Evolutionary conservation across 192 early-diverging fungal genomes (phyloP), one percentile per base, ranked within the genome.

Genomic region (Pilobolus umbonatus): DNA sequence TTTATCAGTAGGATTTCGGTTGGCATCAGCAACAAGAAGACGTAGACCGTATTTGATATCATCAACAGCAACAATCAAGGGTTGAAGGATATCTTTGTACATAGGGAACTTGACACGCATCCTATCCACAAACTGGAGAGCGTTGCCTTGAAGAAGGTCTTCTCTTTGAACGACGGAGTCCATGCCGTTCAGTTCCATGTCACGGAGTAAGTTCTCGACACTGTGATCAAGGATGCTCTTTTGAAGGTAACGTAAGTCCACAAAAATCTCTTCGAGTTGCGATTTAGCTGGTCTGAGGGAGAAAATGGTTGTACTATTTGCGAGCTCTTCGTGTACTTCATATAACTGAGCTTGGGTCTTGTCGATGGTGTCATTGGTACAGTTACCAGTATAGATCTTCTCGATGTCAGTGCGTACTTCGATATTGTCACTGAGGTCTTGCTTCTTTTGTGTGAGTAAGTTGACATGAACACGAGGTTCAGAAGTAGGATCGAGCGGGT

Each of bases 401-500:
- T 89, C 86, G 35, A 90, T 80, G 2, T 62, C 40, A 15, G 63
- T 28, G 26, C 78, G 75, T 1, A 88, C 81, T 2, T 75, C 64
- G 12, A 93, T 80, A 36, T 88, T 82, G 4, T 77, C 73, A 14
- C 71, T 57, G 2, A 82, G 51, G 0, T 60, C 39, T 7, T 66
- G 59, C 12, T 80, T 67, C 42, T 87, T 83, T 48, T 75, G 60
- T 35, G 75, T 75, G 15, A 93, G 67, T 50, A 87, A 83, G 29
- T 78, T 62, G 47, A 86, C 76, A 64, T 81, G 84, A 9, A 85
- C 68, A 19, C 80, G 78, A 0, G 88, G 78, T 56, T 83, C 82
- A 4, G 86, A 77, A 5, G 90, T 93, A 2, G 95, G 94, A 71
- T 98, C 95, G 19, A 90, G 74, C 0, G 90, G 83, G 22, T 89